A percentile compares a stretch with the other conserved stretches of the same genome.
Conservation (phyloP, 257 asterid species). For the Verbascum thapsus region DNA sequence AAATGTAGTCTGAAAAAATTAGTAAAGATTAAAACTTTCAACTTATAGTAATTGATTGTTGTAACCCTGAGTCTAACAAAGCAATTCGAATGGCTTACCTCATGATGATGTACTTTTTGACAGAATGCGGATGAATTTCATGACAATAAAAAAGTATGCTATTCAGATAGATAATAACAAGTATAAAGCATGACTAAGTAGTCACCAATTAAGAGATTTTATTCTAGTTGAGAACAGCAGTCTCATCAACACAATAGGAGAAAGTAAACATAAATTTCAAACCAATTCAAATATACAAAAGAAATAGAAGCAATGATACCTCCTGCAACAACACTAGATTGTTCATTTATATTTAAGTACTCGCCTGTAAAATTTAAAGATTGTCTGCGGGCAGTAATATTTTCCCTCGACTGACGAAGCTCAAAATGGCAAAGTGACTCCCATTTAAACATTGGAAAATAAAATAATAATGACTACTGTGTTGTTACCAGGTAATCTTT, state of each 20-base stretch:
- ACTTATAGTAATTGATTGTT: not conserved
- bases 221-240: not conserved
- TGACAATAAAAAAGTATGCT: not conserved
- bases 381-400: not conserved
- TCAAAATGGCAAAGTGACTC: not conserved
- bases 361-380: not conserved
- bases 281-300: slow-evolving; percentile 9
- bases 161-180: not conserved
- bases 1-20: not conserved
- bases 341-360: not conserved
- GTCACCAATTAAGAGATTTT: not conserved
- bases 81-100: not conserved
- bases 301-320: slow-evolving; percentile 1
- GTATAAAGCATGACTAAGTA: not conserved
- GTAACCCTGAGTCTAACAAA: slow-evolving; percentile 13
- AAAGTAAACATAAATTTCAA: slow-evolving; percentile 24
- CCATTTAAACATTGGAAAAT: slow-evolving; percentile 5
- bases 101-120: not conserved
- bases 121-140: not conserved
- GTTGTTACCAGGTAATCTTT: not conserved
- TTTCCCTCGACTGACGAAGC: not conserved
- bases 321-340: not conserved
- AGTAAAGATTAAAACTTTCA: not conserved
- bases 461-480: not conserved
- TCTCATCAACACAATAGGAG: not conserved